phyloP scores from a whole-genome alignment of 2,329 filamentous ascomycete species.

The Pleoardoris graminearum region DNA sequence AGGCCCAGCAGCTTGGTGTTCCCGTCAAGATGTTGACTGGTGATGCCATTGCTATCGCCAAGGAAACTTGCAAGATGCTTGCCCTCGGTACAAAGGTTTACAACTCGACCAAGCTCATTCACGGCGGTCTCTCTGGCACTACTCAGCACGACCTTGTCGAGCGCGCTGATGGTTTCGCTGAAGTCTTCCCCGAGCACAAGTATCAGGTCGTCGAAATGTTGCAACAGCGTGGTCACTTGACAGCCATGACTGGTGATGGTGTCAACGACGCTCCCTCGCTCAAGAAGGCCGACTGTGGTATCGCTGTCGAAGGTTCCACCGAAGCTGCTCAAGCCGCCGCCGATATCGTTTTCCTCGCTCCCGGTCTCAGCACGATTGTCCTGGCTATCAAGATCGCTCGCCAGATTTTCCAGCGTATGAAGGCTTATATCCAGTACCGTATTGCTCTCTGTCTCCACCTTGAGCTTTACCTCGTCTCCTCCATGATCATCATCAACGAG shows the following conservation, averaged over 20 bases:
- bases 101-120: slow-evolving; percentile 76
- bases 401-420: slow-evolving; percentile 79
- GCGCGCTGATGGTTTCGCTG: slow-evolving; percentile 72
- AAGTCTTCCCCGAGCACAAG: slow-evolving; percentile 77
- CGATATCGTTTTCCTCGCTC: slow-evolving; percentile 75
- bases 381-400: slow-evolving; percentile 73
- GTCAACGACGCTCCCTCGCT: slow-evolving; percentile 75
- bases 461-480: slow-evolving; percentile 75
- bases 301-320: slow-evolving; percentile 71
- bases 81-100: slow-evolving; percentile 79
- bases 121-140: slow-evolving; percentile 72
- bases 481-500: slow-evolving; percentile 80
- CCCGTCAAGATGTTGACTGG: slow-evolving; percentile 82
- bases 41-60: slow-evolving; percentile 77
- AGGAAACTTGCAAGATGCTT: slow-evolving; percentile 82
- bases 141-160: slow-evolving; percentile 77
- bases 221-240: slow-evolving; percentile 72
- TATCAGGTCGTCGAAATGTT: slow-evolving; percentile 77
- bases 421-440: slow-evolving; percentile 76
- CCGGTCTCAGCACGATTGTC: slow-evolving; percentile 71
- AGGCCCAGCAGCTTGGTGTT: slow-evolving; percentile 75
- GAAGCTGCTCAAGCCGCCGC: slow-evolving; percentile 73
- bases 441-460: slow-evolving; percentile 74
- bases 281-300: slow-evolving; percentile 76
- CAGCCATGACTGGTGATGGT: slow-evolving; percentile 77